phyloP scores from a whole-genome alignment of 768 basidiomycete species.

The Hygrophorus russula region DNA sequence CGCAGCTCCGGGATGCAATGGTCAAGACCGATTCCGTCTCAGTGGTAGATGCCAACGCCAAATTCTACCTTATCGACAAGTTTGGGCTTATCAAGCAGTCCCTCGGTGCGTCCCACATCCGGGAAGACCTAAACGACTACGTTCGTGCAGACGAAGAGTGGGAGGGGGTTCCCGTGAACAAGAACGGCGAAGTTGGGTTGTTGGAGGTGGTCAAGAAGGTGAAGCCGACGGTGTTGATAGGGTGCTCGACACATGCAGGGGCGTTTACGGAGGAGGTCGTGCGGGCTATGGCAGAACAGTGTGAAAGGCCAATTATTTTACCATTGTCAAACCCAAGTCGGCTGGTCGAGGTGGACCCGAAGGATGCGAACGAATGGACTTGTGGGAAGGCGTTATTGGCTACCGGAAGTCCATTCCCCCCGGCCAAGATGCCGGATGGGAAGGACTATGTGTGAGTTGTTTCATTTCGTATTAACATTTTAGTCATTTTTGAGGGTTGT shows the following conservation, averaged over 20 bases:
- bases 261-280: conserved; percentile 72
- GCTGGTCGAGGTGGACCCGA: conserved; percentile 65
- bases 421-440: conserved; percentile 53
- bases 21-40: conserved; percentile 40
- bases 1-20: conserved; percentile 70
- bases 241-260: conserved; percentile 68
- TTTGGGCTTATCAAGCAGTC: conserved; percentile 49
- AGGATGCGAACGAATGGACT: conserved; percentile 69
- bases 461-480: background rate
- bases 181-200: conserved; percentile 35
- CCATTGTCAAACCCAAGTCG: conserved; percentile 76
- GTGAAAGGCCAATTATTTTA: conserved; percentile 72
- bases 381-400: conserved; percentile 70
- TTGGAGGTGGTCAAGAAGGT: conserved; percentile 61
- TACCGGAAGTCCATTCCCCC: conserved; percentile 77
- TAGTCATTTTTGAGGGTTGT: background rate
- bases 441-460: conserved; percentile 51
- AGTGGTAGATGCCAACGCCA: conserved; percentile 43
- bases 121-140: conserved; percentile 41
- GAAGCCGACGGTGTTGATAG: conserved; percentile 76
- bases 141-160: conserved; percentile 48
- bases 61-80: conserved; percentile 68
- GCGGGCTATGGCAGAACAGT: conserved; percentile 52
- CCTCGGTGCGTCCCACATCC: conserved; percentile 29
- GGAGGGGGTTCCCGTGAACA: conserved; percentile 25